These are phyloP conservation scores for Argentina anserina DNA, from an alignment of 306 rosid species.

Conservation along the genomic window DNA sequence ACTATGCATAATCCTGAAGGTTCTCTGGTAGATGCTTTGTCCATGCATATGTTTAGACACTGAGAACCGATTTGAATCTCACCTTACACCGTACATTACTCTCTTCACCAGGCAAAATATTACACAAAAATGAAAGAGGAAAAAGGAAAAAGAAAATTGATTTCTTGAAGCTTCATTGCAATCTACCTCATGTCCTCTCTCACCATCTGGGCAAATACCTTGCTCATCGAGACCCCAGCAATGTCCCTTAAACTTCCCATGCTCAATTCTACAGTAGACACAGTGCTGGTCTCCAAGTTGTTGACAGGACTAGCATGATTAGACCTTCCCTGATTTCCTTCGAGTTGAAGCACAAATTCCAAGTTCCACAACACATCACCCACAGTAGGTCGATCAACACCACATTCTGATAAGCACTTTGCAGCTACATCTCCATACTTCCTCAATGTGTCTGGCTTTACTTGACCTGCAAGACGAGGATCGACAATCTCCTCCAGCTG, in stretches of 20 bases:
- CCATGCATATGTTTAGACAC: neutral
- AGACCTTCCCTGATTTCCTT: constrained; percentile 27
- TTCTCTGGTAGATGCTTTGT: neutral
- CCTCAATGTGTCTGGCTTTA: constrained; percentile 35
- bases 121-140: neutral
- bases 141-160: neutral
- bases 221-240: constrained; percentile 60
- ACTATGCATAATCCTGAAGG: neutral
- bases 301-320: constrained; percentile 11
- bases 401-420: constrained; percentile 55
- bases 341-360: constrained; percentile 53
- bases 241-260: constrained; percentile 42
- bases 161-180: constrained; percentile 2
- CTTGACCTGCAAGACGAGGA: constrained; percentile 32
- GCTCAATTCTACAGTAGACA: constrained; percentile 30
- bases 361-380: constrained; percentile 73
- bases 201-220: constrained; percentile 70
- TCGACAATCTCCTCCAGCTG: constrained; percentile 43
- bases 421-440: constrained; percentile 43
- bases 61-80: neutral
- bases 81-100: neutral
- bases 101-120: neutral
- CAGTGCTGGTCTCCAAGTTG: constrained; percentile 29
- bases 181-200: constrained; percentile 50
- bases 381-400: constrained; percentile 54